Percentiles rank a stretch among this genome's conserved stretches.
Conservation (phyloP, 2,329 filamentous ascomycete species). For the Phialophora tarda region DNA sequence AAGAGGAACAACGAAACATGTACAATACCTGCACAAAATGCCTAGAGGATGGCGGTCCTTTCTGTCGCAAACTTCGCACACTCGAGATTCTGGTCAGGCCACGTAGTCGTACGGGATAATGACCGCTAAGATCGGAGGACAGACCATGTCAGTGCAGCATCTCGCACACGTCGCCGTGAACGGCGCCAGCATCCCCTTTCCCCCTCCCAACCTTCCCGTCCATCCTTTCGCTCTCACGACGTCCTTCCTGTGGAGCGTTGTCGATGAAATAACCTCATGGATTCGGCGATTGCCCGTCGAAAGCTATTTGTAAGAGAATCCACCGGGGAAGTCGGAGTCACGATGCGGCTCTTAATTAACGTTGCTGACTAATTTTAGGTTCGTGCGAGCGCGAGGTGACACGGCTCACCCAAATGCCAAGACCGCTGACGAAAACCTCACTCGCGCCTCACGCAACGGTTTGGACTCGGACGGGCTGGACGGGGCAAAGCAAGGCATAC, state of each 20-base stretch:
- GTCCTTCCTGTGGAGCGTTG: not conserved
- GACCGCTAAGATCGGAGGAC: not conserved
- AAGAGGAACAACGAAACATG: not conserved
- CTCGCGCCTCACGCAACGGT: no score
- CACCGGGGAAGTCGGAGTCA: not conserved
- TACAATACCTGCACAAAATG: conserved; percentile 1
- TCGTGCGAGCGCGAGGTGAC: no score
- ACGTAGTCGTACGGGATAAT: not conserved
- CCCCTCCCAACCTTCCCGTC: not conserved
- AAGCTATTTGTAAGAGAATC: conserved; percentile 7
- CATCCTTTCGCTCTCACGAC: not conserved
- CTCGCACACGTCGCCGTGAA: not conserved
- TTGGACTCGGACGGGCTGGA: no score
- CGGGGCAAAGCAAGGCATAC: no score
- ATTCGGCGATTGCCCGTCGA: not conserved
- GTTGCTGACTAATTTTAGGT: not conserved
- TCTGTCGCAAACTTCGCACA: not conserved
- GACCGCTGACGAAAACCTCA: no score
- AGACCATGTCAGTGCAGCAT: not conserved
- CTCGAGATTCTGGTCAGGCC: not conserved
- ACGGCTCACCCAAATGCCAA: not conserved
- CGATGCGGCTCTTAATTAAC: not conserved
- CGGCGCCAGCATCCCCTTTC: not conserved
- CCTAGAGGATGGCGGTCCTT: not conserved
- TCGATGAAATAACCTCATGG: conserved; percentile 15